Conservation (phyloP, 345 rosid genomes). For the Diplotaxis tenuifolia region DNA sequence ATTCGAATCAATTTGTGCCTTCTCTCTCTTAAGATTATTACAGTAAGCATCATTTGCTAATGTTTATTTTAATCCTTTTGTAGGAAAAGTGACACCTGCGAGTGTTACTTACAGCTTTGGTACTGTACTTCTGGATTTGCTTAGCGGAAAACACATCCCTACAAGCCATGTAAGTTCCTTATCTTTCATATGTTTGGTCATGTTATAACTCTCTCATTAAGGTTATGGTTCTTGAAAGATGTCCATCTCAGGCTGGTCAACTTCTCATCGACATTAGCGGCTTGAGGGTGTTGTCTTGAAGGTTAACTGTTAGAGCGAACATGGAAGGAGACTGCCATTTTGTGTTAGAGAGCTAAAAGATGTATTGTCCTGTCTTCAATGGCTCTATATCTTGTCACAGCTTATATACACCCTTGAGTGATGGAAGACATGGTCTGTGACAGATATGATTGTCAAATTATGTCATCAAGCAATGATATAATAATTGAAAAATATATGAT, state of each 20-base stretch:
- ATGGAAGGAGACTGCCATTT: constrained; percentile 41
- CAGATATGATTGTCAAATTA: neutral
- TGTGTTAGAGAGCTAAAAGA: neutral
- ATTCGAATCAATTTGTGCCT: too few relatives aligned
- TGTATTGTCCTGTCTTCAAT: constrained; percentile 16
- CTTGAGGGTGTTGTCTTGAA: constrained; percentile 43
- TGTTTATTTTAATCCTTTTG: too few relatives aligned
- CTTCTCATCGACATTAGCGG: constrained; percentile 33
- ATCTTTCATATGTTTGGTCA: too few relatives aligned
- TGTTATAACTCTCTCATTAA: too few relatives aligned
- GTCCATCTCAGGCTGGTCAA: constrained; percentile 37
- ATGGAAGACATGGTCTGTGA: neutral
- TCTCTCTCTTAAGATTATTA: too few relatives aligned
- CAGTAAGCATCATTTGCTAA: too few relatives aligned
- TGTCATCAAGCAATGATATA: neutral
- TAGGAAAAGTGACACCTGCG: too few relatives aligned
- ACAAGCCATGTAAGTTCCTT: too few relatives aligned
- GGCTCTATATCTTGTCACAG: neutral
- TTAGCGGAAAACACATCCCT: too few relatives aligned
- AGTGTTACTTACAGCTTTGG: too few relatives aligned
- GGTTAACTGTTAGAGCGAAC: constrained; percentile 53
- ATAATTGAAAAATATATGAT: neutral
- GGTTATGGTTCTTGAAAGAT: too few relatives aligned
- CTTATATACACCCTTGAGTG: constrained; percentile 13
- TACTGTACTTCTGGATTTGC: too few relatives aligned